Base-by-base conservation (phyloP, 2,329 filamentous ascomycete species). In the Emergomyces orientalis region DNA sequence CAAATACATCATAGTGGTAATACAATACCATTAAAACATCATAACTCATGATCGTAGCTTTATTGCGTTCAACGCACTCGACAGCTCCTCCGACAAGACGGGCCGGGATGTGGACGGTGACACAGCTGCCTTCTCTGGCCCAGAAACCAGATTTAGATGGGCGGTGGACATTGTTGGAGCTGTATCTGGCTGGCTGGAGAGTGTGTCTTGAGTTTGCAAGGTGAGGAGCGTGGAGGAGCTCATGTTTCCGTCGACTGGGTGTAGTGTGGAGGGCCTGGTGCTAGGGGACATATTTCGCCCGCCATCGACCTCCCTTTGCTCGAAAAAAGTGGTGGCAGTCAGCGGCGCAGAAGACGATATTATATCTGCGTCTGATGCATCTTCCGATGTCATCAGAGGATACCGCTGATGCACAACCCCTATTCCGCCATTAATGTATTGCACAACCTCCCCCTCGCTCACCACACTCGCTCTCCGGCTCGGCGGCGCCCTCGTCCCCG, bases 141-240 rank as follows among this genome's bases (percentile, higher is more conserved):
- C 57, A 14, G 39, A 47, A 9, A 81, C 81, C 27, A 1, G 8
- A 59, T 2, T 25, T n/a, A n/a, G 22, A 7, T 27, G 39, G 27
- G 19, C n/a, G 9, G 39, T 13, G 27, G 41, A 32, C 14, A 14
- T 17, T 19, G 57, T 17, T 32, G 17, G 14, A 4, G 9, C 41
- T 14, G 41, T 7, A 8, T 34, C 57, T n/a, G 25, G 5, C 41
- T n/a, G 27, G 7, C 8, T 27, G 7, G 27, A 9, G n/a, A 34
- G 57, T 25, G 57, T 59, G 7, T 59, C 55, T 37, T 63, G 55
- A 2, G 62, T 65, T 30, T 55, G 59, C 8, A 61, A 60, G 2
- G 64, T 64, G 25, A 64, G 61, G 22, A 64, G 59, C 2, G 65
- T 65, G 22, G 51, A 49, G n/a, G 65, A 63, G 45, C 65, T 61